Base-by-base conservation (phyloP, 2,329 filamentous ascomycete genomes). In the Colletotrichum ledebouriae region DNA sequence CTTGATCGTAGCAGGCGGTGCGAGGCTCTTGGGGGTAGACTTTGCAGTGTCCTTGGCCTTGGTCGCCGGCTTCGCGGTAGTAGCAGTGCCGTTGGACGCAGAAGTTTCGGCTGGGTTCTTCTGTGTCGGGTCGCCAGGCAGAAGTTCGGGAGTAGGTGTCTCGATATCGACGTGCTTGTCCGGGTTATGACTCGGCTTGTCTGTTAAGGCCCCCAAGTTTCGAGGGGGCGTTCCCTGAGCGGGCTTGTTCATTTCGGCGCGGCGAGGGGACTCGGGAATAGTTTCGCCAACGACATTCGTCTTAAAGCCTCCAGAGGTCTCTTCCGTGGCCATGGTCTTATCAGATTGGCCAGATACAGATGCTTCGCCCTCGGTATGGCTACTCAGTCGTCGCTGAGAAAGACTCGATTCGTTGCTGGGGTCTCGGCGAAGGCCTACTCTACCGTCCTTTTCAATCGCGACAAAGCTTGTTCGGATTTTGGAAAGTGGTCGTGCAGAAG, bases 381-480 rank as follows among this genome's bases (percentile, higher is more conserved):
- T 7, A 72, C 79, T 81, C 71, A 78, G 71, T 57, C 76, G 73
- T 63, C 79, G 75, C 70, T 76, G 75, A 10, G 80, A 81, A 37
- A 77, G 67, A 64, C 78, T 75, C 0, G 83, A 84, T 29, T 84
- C 83, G 46, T 77, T 75, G 71, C 83, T 85, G 25, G 75, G 76
- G 47, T 83, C 79, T 67, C 81, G 77, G 73, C 80, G 82, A 34
- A 89, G 77, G 52, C 87, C 87, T 72, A 89, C 80, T 50, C 84
- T 81, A 61, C 87, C 87, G 78, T 88, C 86, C 70, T 88, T 88
- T 75, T 94, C 91, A 52, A 94, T 86, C 17, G 91, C 87, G 59
- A 94, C 86, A 76, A 94, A 94, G 76, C 84, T 92, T 42, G 91
- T 92, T 72, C 91, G 87, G 49, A 94, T 89, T 79, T 91, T 93